Evolutionary conservation across 768 basidiomycete genomes (phyloP), one percentile per base, ranked within the genome.

Genomic region (Phylloporus scabripes): DNA sequence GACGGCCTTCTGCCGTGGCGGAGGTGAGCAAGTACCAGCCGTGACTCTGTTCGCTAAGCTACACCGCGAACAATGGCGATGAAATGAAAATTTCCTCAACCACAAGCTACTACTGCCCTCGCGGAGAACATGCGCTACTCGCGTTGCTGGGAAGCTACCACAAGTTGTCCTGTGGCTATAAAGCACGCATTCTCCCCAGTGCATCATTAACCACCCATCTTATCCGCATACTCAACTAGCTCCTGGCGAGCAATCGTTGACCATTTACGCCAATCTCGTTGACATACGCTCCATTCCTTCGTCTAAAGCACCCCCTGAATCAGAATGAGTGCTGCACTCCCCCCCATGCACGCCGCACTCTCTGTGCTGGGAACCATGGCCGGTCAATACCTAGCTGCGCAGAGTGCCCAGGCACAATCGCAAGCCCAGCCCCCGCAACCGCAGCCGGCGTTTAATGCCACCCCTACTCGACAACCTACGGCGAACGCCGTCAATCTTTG

Each of bases 401-500:
- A 65, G 48, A 50, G 50, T 47, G 58, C 67, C 24, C 65, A 59
- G 56, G 48, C 55, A 44, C 66, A 67, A 52, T 55, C 58, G 14
- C 64, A 58, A 33, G 44, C 57, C 29, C 63, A 65, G 39, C 52
- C 63, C 33, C 52, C 52, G 1, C 55, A 60, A 50, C 39, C 51
- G 21, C 68, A 59, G 43, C 63, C 65, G 36, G 47, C 42, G 2
- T 43, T 31, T 29, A 58, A 46, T 18, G 26, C 45, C 24, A 29
- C 49, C 7, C 21, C 50, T 29, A 37, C 57, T 28, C 53, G 41
- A 42, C 64, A 61, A 31, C 26, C 61, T 41, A 56, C 63, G 45
- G 52, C 46, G 39, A 61, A 52, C 42, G 55, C 67, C 40, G 65
- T 68, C 12, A 69, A 60, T 42, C 64, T 79, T 32, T 83, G 81